Evolutionary conservation across 495 filamentous ascomycete species (phyloP).

Genomic region (Hyaloscypha variabilis): DNA sequence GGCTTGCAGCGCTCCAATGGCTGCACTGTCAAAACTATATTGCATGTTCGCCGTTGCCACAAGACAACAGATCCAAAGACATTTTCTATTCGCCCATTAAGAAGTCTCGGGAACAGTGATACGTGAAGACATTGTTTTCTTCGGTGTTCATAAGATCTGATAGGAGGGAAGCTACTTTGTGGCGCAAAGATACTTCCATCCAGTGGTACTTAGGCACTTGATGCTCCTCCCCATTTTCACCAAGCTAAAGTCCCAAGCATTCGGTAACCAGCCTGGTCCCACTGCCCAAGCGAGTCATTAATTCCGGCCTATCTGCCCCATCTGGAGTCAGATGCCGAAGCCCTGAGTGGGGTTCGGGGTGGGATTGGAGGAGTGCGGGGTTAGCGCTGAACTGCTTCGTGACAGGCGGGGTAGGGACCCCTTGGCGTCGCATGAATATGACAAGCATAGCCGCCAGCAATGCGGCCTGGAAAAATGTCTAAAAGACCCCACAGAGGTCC

Average conservation of each 20-base stretch:
- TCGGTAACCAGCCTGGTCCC: neutral
- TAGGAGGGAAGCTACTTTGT: no score
- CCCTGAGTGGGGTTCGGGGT: neutral
- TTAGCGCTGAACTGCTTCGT: neutral
- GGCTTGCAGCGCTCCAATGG: constrained; percentile 32
- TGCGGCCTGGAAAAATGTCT: neutral
- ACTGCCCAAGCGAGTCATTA: neutral
- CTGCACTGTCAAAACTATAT: constrained; percentile 13
- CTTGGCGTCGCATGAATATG: neutral
- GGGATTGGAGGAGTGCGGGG: neutral
- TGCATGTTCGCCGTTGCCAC: constrained; percentile 18
- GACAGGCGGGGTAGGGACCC: neutral
- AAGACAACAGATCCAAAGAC: constrained; percentile 13
- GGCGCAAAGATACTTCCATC: no score
- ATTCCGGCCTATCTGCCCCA: neutral
- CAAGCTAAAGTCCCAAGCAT: constrained; percentile 1
- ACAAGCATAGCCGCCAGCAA: neutral
- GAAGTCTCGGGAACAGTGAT: constrained; percentile 11
- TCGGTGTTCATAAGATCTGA: no score
- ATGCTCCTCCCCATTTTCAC: neutral
- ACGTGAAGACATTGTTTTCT: neutral
- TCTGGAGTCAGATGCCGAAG: neutral
- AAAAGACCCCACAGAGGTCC: neutral
- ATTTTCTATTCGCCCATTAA: constrained; percentile 16
- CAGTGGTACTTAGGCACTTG: no score